Conservation (phyloP, 495 filamentous ascomycete genomes). For the Friedmanniomyces simplex region DNA sequence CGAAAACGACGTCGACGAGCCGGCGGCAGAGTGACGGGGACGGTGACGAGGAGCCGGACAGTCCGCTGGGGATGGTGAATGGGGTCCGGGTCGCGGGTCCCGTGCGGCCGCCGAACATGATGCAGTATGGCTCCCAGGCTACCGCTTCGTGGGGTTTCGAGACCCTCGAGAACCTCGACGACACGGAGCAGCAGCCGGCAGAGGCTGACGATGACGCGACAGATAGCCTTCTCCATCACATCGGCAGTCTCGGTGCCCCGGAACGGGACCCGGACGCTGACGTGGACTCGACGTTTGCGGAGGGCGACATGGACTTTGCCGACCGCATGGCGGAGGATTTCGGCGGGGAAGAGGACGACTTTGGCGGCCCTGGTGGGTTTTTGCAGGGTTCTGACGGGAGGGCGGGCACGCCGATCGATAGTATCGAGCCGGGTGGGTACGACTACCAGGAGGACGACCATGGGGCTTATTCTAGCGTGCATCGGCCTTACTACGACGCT, state of each 20-base stretch:
- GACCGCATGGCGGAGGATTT: not conserved
- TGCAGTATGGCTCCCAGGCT: constrained; percentile 1
- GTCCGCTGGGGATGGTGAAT: not conserved
- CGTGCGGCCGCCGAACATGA: not conserved
- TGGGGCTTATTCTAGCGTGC: not conserved
- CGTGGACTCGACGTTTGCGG: not conserved
- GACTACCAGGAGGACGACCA: constrained; percentile 1
- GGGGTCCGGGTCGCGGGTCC: not conserved
- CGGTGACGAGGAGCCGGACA: not conserved
- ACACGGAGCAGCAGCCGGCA: not conserved
- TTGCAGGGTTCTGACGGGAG: not conserved
- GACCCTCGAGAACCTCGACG: no score
- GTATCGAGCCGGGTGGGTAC: not conserved
- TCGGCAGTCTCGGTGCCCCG: not conserved
- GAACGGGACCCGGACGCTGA: not conserved
- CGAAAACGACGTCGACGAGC: constrained; percentile 1
- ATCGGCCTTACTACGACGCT: not conserved
- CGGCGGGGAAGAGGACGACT: not conserved
- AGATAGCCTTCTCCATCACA: not conserved
- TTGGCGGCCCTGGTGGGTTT: not conserved
- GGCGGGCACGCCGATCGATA: not conserved
- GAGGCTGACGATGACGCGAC: not conserved
- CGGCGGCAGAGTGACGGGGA: not conserved
- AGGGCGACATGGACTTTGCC: not conserved
- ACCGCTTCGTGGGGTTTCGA: no score